Evolutionary conservation across 768 basidiomycete species (phyloP).

Genomic region (Leccinellum albellum): DNA sequence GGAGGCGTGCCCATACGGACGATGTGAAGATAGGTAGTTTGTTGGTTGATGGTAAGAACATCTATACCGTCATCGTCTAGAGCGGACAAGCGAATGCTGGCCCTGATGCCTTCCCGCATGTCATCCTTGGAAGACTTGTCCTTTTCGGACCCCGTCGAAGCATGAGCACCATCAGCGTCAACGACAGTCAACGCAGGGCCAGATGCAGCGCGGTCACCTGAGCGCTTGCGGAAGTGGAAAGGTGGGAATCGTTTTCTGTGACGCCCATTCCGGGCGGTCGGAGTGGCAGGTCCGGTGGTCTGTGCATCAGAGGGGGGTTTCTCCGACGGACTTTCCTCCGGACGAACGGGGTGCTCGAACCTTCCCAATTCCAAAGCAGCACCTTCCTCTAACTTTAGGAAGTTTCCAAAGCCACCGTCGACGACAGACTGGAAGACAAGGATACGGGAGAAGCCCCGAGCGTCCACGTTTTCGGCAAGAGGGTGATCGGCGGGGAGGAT

Average conservation of each 20-base stretch:
- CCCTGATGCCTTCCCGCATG: conserved; percentile 62
- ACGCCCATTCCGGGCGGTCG: conserved; percentile 19
- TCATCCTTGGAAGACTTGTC: conserved; percentile 45
- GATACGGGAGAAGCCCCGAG: conserved; percentile 27
- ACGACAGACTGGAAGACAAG: conserved; percentile 48
- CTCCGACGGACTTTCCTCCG: conserved; percentile 8
- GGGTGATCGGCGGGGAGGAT: conserved; percentile 64
- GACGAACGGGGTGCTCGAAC: conserved; percentile 45
- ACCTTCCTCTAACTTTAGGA: conserved; percentile 71
- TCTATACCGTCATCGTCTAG: conserved; percentile 72
- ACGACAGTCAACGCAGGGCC: conserved; percentile 80
- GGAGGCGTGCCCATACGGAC: conserved; percentile 58
- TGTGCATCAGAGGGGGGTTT: conserved; percentile 9
- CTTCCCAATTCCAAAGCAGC: conserved; percentile 76
- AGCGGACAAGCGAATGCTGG: conserved; percentile 77
- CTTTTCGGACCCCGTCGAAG: conserved; percentile 35
- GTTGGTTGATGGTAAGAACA: conserved; percentile 72
- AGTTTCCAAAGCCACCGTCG: conserved; percentile 79
- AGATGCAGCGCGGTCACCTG: conserved; percentile 48
- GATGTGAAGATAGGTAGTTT: conserved; percentile 85
- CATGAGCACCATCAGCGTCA: conserved; percentile 53
- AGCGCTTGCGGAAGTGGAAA: conserved; percentile 63
- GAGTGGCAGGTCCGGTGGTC: conserved; percentile 9
- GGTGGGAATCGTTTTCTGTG: conserved; percentile 58
- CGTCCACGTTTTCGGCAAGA: conserved; percentile 40